Evolutionary conservation across 306 rosid species (phyloP), one percentile per base, ranked within the genome.

Genomic region (Vigna hirtella): DNA sequence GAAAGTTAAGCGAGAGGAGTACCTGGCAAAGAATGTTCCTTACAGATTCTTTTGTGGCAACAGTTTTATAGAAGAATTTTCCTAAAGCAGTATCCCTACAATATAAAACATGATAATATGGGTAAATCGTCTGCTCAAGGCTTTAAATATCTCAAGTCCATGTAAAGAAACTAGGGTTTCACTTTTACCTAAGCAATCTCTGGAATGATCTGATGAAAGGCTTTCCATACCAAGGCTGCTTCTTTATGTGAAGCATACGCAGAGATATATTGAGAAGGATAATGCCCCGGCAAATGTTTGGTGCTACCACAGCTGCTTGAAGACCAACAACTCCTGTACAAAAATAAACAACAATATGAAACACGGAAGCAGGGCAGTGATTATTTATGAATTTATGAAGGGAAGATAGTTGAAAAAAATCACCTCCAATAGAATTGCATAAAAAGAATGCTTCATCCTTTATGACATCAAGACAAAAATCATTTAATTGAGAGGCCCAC

Each of bases 341-440:
- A 81, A 14, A 62, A 58, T 32, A 30, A 53, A 79, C 72, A 34
- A 58, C 40, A 36, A 63, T 70, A 49, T 4, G 17, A 49, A 49
- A 4, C 16, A 49, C 15, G 53, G 15, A 49, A 7, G 6, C 18
- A 49, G 15, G 8, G 53, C 7, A 12, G 50, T 45, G 50, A 45
- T 49, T 47, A 47, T 3, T 47, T 13, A 47, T 47, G 51, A 47
- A 13, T 42, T 15, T 17, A 7, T 7, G 26, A 20, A 55, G 28
- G 28, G 8, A 58, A 63, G 36, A 63, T 26, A 3, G 57, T 12
- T 48, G 66, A 70, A 82, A 68, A 75, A 17, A 24, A 68, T 74
- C 75, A 94, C 97, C 98, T 89, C 97, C 98, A 20, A 94, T 92
- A 20, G 98, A 94, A 88, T 94, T 94, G 85, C 98, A 94, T 47